These are phyloP conservation scores for Ulota crispa DNA, from an alignment of 225 moss, liverwort and hornwort genomes.

Conservation along the genomic window DNA sequence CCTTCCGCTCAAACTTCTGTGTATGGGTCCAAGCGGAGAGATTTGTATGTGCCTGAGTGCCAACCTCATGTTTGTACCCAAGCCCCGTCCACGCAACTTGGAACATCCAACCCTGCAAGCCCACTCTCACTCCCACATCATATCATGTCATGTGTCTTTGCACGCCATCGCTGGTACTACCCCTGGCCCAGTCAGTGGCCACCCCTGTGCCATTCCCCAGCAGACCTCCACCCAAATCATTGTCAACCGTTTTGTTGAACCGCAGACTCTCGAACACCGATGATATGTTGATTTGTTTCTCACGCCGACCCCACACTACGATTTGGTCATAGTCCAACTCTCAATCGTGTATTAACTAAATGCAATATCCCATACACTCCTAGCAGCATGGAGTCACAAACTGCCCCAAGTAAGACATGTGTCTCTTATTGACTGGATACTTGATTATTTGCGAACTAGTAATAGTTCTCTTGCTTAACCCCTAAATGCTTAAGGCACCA, in stretches of 20 bases:
- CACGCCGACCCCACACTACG: not conserved
- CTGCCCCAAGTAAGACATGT: not conserved
- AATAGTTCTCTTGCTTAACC: not conserved
- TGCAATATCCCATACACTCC: not conserved
- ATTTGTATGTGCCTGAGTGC: conserved; percentile 27
- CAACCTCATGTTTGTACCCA: conserved; percentile 35
- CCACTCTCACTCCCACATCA: not conserved
- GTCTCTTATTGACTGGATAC: not conserved
- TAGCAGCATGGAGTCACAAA: not conserved
- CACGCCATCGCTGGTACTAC: conserved; percentile 13
- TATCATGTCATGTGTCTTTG: conserved; percentile 2
- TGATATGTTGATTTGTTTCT: not conserved
- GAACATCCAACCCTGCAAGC: not conserved
- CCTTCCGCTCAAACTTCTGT: conserved; percentile 23
- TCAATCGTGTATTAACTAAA: not conserved
- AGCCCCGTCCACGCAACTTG: conserved; percentile 11
- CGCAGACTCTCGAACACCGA: not conserved
- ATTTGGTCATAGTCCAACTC: not conserved
- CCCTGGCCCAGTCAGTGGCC: not conserved
- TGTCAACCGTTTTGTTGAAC: not conserved
- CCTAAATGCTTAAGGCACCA: too few relatives aligned
- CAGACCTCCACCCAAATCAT: conserved; percentile 15
- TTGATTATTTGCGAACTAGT: not conserved
- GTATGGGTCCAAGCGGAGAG: conserved; percentile 30
- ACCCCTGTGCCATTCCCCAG: not conserved